A percentile compares a stretch with the other conserved stretches of the same genome.
Evolutionary conservation across 228 moss, liverwort and hornwort species (phyloP).

Genomic region (Sphagnum magellanicum): DNA sequence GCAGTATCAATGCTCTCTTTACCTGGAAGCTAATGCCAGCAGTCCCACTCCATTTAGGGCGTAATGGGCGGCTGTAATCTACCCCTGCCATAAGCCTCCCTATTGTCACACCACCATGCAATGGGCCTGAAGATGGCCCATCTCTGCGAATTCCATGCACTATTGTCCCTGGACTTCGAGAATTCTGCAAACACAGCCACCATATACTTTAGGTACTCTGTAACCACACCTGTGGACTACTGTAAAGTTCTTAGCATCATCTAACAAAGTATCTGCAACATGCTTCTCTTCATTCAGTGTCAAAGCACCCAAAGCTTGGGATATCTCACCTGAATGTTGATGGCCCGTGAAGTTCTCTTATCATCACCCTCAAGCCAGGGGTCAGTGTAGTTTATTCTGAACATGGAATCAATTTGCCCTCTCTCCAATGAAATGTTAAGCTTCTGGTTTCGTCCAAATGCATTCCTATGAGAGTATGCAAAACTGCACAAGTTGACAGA

Average conservation of each 20-base stretch:
- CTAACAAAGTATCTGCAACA: no score
- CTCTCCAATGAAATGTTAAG: slow-evolving; percentile 92
- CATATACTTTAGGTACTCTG: not conserved
- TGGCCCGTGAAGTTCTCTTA: slow-evolving; percentile 86
- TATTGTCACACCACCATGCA: slow-evolving; percentile 97
- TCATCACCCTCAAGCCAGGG: slow-evolving; percentile 99
- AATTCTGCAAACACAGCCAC: slow-evolving; percentile 68
- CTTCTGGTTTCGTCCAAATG: slow-evolving; percentile 99
- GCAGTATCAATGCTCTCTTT: slow-evolving; percentile 1
- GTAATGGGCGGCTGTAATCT: slow-evolving; percentile 87
- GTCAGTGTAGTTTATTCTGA: slow-evolving; percentile 93
- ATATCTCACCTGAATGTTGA: slow-evolving; percentile 78
- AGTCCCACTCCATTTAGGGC: slow-evolving; percentile 96
- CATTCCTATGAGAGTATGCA: slow-evolving; percentile 98
- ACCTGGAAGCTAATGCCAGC: slow-evolving; percentile 98
- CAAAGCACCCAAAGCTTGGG: no score
- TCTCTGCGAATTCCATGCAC: slow-evolving; percentile 95
- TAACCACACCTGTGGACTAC: no score
- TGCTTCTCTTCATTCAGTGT: no score
- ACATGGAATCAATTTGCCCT: slow-evolving; percentile 99
- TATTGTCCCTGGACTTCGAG: slow-evolving; percentile 91
- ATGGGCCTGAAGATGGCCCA: slow-evolving; percentile 68
- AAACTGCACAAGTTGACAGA: slow-evolving; percentile 51
- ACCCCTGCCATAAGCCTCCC: slow-evolving; percentile 93
- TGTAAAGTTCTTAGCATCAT: no score